Percentiles rank a stretch among this genome's conserved stretches.
Conservation (phyloP, 2,329 filamentous ascomycete genomes). For the Colletotrichum lupini region DNA sequence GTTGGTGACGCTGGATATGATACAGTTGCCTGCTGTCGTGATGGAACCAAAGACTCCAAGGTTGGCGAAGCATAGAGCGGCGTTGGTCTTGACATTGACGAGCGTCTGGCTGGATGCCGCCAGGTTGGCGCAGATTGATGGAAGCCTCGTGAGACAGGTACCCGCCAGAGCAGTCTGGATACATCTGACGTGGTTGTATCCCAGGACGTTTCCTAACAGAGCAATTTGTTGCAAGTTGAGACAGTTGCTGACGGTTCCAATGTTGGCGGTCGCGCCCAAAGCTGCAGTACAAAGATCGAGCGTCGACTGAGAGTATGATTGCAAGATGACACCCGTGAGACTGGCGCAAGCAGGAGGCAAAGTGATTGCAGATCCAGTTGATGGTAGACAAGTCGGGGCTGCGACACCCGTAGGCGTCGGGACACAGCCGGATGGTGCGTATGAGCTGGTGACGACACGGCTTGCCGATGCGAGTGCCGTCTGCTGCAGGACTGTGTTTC, state of each 20-base stretch:
- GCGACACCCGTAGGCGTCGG: neutral
- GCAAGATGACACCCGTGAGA: neutral
- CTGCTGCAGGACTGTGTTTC: neutral
- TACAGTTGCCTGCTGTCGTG: neutral
- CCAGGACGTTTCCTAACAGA: neutral
- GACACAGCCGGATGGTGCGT: conserved; percentile 9
- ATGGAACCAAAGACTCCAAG: neutral
- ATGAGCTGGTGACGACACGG: neutral
- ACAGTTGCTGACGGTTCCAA: neutral
- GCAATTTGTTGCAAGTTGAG: neutral
- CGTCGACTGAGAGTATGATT: neutral
- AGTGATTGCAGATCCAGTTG: neutral
- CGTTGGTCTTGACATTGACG: neutral
- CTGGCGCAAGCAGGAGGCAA: neutral
- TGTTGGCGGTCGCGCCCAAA: neutral
- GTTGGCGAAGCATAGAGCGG: neutral
- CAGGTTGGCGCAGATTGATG: neutral
- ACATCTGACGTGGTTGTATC: neutral
- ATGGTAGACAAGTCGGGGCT: neutral
- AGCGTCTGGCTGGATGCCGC: neutral
- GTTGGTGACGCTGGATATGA: neutral
- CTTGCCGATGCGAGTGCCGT: neutral
- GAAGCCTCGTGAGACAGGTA: neutral
- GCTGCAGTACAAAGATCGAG: neutral
- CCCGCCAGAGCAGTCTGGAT: neutral